Base-by-base conservation (phyloP, 164 flowering plant species). In the Umbellularia californica region DNA sequence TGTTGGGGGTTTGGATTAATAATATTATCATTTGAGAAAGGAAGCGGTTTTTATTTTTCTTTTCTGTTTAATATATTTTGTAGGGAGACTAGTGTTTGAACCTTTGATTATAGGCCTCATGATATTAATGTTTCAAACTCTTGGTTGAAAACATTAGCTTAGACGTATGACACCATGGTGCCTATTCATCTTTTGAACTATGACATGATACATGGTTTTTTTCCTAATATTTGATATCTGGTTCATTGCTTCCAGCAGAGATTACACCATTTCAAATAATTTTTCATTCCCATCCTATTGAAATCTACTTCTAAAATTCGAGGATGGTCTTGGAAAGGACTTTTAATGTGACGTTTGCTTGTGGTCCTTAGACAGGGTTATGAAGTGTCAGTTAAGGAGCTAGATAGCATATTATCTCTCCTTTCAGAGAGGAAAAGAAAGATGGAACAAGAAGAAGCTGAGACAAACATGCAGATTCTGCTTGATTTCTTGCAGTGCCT, bases 401-500 rank as follows among this genome's bases (percentile, higher is more conserved):
- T 96, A 41, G 97, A 94, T 75, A 72, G 75, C 77, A 88, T 96
- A 50, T 76, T 92, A 76, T 79, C 87, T 70, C 90, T 94, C 60
- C 93, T 96, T 77, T 51, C 85, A 14, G 98, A 91, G 87, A 96
- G 88, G 83, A 96, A 92, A 83, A 88, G 88, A 73, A 96, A 92
- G 83, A 89, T 91, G 95, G 97, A 92, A 80, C 97, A 90, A 83
- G 97, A 96, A 82, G 98, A 96, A 85, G 94, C 97, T 35, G 98
- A 92, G 77, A 87, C 95, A 78, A 96, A 91, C 83, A 86, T 96
- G 92, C 86, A 87, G 79, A 87, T 94, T 80, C 83, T 96, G 60
- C 82, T 89, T 64, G 95, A 91, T 68, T 96, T 96, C 81, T 84
- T 94, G 87, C 83, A 86, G 25, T 85, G 89, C 81, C 76, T 96